Percentiles rank a stretch among this genome's conserved stretches.
phyloP scores from a whole-genome alignment of 495 filamentous ascomycete genomes.

The Rhypophila decipiens region DNA sequence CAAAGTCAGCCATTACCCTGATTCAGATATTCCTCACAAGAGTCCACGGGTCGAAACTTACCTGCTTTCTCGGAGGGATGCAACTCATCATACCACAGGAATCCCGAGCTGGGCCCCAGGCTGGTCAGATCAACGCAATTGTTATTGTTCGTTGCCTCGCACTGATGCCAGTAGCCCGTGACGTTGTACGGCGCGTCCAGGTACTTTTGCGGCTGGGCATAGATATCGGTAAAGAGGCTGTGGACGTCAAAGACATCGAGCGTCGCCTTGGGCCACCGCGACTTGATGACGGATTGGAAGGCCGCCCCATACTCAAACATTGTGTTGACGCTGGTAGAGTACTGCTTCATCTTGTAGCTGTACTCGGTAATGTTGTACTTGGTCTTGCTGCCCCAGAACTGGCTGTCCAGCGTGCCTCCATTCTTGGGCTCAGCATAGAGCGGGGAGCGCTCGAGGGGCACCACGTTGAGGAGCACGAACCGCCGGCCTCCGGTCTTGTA shows the following conservation, averaged over 20 bases:
- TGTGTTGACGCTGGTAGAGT: slow-evolving; percentile 53
- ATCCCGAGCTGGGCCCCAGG: slow-evolving; percentile 28
- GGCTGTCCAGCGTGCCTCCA: slow-evolving; percentile 43
- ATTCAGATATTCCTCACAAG: slow-evolving; percentile 39
- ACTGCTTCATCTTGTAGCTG: slow-evolving; percentile 54
- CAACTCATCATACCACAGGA: slow-evolving; percentile 54
- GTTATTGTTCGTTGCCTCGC: slow-evolving; percentile 29
- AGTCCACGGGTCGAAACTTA: slow-evolving; percentile 33
- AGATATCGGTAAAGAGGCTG: slow-evolving; percentile 56
- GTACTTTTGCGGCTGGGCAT: slow-evolving; percentile 50
- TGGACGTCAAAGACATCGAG: slow-evolving; percentile 62
- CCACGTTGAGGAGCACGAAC: slow-evolving; percentile 63
- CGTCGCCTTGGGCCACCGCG: slow-evolving; percentile 52
- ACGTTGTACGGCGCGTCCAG: slow-evolving; percentile 59
- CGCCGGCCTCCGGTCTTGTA: slow-evolving; percentile 59
- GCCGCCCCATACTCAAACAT: slow-evolving; percentile 57
- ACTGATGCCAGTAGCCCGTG: slow-evolving; percentile 50
- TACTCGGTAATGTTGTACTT: slow-evolving; percentile 39
- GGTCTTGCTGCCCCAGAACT: slow-evolving; percentile 56
- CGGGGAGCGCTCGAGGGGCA: slow-evolving; percentile 56
- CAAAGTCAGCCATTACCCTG: slow-evolving; percentile 1
- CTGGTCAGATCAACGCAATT: slow-evolving; percentile 22
- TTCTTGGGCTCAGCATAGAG: slow-evolving; percentile 48
- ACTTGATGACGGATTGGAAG: slow-evolving; percentile 43
- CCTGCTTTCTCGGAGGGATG: slow-evolving; percentile 58